phyloP scores from a whole-genome alignment of 1,284 basidiomycete genomes.

The Ganoderma multipileum region DNA sequence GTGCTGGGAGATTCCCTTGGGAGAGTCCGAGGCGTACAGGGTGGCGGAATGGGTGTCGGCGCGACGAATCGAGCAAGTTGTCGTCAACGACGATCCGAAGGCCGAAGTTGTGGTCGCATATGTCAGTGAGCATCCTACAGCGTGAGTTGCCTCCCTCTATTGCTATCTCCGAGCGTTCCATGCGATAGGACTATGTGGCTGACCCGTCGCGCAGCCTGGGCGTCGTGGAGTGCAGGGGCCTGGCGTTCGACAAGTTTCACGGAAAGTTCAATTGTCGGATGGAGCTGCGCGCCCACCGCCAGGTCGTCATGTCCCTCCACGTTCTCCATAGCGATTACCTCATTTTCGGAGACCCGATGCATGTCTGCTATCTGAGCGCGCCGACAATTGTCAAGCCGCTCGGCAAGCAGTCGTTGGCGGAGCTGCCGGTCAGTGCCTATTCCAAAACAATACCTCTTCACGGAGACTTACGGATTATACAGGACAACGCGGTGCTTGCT shows the following conservation, averaged over 20 bases:
- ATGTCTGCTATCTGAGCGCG: constrained; percentile 31
- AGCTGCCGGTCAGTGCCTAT: constrained; percentile 17
- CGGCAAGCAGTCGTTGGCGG: constrained; percentile 23
- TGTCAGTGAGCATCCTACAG: constrained; percentile 28
- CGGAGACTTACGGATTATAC: constrained; percentile 7
- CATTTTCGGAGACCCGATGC: constrained; percentile 35
- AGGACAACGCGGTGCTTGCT: constrained; percentile 37
- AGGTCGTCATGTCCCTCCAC: constrained; percentile 34
- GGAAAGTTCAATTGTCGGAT: constrained; percentile 33
- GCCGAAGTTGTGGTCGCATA: constrained; percentile 38
- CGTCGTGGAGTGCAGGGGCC: constrained; percentile 28
- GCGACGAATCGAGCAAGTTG: constrained; percentile 36
- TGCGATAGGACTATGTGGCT: background rate
- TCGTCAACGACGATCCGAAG: constrained; percentile 43
- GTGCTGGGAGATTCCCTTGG: constrained; percentile 48
- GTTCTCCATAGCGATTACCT: constrained; percentile 36
- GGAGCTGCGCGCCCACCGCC: constrained; percentile 28
- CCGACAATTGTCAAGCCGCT: constrained; percentile 30
- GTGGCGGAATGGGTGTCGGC: constrained; percentile 39
- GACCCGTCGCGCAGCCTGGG: constrained; percentile 11
- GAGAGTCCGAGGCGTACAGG: constrained; percentile 40
- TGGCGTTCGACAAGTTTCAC: constrained; percentile 40
- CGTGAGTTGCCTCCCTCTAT: constrained; percentile 22
- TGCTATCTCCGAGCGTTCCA: background rate
- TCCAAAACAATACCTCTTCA: background rate